Base-by-base conservation (phyloP, 2,329 filamentous ascomycete genomes). In the Stachybotrys elegans region DNA sequence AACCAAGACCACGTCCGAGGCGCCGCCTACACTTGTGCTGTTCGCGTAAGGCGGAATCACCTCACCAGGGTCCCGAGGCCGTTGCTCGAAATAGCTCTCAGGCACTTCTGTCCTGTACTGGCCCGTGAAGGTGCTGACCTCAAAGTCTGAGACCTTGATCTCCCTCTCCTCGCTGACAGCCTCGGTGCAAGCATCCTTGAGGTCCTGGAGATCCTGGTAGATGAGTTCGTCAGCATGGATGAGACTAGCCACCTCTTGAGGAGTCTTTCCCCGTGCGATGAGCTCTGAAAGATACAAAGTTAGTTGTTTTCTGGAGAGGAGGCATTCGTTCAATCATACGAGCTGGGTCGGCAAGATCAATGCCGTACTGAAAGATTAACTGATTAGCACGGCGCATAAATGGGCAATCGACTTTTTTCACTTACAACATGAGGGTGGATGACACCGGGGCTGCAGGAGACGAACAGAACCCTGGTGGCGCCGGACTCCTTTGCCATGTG, bases 51-150 rank as follows among this genome's bases (percentile, higher is more conserved):
- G n/a, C n/a, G n/a, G n/a, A n/a, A n/a, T n/a, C n/a, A n/a, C 12
- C 44, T 27, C 45, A 49, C 47, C 49, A 79, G 84, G 62, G 88
- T 83, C 38, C 84, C 86, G 43, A 88, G 76, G 16, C 5, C 94
- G 73, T 56, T 89, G 87, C 52, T 88, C 81, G 54, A 96, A 93
- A 68, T 96, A 96, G 29, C 78, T 83, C 6, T 83, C 76, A 2
- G 84, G 79, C 2, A 96, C 86, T 0, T 81, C 81, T 0, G 92
- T 96, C 48, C 88, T 75, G 65, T 96, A 96, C 51, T 83, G 81
- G 37, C 92, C 92, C 58, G 83, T 89, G 70, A 97, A 96, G 8
- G 96, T 91, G 43, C 92, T 91, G 3, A 94, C 83, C 61, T 97
- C 92, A 53, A 96, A 96, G 44, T 84, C 72, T 8, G 72, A 72